Evolutionary conservation across 768 basidiomycete genomes (phyloP).

Genomic region (Symmetrospora coprosmae): DNA sequence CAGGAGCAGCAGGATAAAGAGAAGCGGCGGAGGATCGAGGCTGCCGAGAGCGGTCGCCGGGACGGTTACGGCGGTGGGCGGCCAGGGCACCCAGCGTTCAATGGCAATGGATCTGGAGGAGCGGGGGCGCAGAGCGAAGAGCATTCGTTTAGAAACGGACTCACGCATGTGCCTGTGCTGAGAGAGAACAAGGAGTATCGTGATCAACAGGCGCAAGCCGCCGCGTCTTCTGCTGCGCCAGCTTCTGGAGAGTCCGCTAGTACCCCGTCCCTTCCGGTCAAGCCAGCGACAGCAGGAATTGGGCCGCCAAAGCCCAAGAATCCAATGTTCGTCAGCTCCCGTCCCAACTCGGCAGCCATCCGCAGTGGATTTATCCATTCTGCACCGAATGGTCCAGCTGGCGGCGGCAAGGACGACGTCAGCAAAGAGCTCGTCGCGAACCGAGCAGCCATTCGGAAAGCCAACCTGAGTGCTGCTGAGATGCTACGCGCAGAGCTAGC

Average conservation of each 20-base stretch:
- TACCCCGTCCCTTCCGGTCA: neutral
- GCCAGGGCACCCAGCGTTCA: no score
- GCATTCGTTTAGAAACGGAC: no score
- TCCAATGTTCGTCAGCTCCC: conserved; percentile 8
- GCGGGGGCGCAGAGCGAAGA: no score
- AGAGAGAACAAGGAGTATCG: neutral
- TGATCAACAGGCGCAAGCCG: neutral
- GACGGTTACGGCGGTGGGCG: no score
- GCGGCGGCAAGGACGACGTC: neutral
- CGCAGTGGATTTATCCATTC: neutral
- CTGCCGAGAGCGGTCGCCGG: neutral
- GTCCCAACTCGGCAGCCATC: conserved; percentile 1
- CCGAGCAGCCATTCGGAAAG: conserved; percentile 77
- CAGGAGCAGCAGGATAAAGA: conserved; percentile 3
- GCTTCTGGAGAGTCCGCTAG: neutral
- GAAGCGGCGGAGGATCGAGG: conserved; percentile 17
- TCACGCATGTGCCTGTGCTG: neutral
- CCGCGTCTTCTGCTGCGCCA: neutral
- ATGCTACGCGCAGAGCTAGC: conserved; percentile 78
- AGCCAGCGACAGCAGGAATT: neutral
- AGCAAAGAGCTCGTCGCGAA: conserved; percentile 56
- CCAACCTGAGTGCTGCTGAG: conserved; percentile 92
- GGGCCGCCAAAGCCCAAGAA: conserved; percentile 15
- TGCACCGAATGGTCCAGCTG: neutral
- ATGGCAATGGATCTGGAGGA: no score